These are phyloP conservation scores for Terfezia claveryi DNA, from an alignment of 495 filamentous ascomycete genomes.

Conservation along the genomic window DNA sequence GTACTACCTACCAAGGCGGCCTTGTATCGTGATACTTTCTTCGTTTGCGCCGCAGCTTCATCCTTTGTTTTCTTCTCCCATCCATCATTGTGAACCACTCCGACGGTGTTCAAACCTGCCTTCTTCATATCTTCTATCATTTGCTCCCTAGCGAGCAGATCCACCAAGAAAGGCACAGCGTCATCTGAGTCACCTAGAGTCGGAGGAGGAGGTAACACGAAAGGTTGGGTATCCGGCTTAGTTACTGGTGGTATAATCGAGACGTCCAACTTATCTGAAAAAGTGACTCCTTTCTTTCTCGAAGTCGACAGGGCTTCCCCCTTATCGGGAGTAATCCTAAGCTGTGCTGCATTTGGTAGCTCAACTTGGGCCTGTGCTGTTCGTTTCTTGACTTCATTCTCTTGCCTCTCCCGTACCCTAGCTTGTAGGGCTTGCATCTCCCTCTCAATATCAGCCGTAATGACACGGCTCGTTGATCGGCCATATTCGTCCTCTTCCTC, in stretches of 20 bases:
- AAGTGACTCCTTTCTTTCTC: background rate
- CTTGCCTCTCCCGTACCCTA: conserved; percentile 19
- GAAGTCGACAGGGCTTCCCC: no score
- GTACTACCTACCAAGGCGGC: background rate
- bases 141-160: conserved; percentile 15
- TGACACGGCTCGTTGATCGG: conserved; percentile 31
- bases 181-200: conserved; percentile 2
- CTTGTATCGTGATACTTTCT: background rate
- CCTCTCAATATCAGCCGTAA: conserved; percentile 49
- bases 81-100: background rate
- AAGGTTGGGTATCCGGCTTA: background rate
- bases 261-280: background rate
- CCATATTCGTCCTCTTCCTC: conserved; percentile 47
- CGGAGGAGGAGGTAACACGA: background rate
- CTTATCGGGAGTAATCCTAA: background rate
- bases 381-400: conserved; percentile 7
- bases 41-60: background rate
- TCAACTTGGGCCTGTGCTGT: conserved; percentile 9
- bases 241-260: background rate
- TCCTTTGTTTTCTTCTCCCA: background rate
- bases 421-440: conserved; percentile 71
- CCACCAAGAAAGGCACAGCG: conserved; percentile 14
- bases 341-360: background rate
- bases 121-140: background rate
- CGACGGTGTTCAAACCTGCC: background rate